phyloP scores from a whole-genome alignment of 2,329 filamentous ascomycete species.

The Xylariomycetidae sp. region DNA sequence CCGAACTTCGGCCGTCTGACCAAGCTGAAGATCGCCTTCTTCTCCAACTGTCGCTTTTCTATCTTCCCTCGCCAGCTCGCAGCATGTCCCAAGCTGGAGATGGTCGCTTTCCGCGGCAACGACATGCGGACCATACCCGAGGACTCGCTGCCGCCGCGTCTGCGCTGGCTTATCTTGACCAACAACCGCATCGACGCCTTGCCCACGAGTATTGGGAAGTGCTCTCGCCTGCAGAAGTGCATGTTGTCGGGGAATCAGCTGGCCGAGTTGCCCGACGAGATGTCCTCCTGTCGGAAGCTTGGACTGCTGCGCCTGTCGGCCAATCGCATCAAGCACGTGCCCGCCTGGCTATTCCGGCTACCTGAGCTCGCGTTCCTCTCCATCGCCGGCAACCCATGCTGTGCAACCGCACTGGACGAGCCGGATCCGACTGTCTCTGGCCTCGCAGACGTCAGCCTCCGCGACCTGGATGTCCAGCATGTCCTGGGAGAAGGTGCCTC shows the following conservation, averaged over 20 bases:
- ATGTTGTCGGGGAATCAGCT: slow-evolving; percentile 44
- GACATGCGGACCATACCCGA: slow-evolving; percentile 36
- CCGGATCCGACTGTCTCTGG: slow-evolving; percentile 14
- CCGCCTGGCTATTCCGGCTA: slow-evolving; percentile 37
- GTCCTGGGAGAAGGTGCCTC: slow-evolving; percentile 40
- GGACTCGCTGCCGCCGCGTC: slow-evolving; percentile 32
- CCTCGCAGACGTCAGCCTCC: slow-evolving; percentile 35
- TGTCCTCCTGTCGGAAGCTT: slow-evolving; percentile 38
- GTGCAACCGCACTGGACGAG: slow-evolving; percentile 15
- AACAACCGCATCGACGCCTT: slow-evolving; percentile 35
- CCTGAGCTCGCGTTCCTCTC: slow-evolving; percentile 41
- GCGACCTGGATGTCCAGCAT: slow-evolving; percentile 32
- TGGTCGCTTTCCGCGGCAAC: slow-evolving; percentile 43
- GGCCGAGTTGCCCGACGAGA: slow-evolving; percentile 31
- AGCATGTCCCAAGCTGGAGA: slow-evolving; percentile 38
- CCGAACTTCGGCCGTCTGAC: too few species aligned
- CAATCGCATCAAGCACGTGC: slow-evolving; percentile 33
- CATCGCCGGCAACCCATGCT: slow-evolving; percentile 42
- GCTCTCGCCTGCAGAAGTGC: slow-evolving; percentile 38
- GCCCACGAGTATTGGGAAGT: slow-evolving; percentile 36
- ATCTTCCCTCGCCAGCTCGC: slow-evolving; percentile 36
- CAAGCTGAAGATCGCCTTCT: too few species aligned
- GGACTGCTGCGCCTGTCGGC: slow-evolving; percentile 37
- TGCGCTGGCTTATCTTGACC: slow-evolving; percentile 44
- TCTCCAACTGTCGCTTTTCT: too few species aligned